Percentiles rank a stretch among this genome's conserved stretches.
Conservation (phyloP, 768 basidiomycete genomes). For the Calvatia gigantea region DNA sequence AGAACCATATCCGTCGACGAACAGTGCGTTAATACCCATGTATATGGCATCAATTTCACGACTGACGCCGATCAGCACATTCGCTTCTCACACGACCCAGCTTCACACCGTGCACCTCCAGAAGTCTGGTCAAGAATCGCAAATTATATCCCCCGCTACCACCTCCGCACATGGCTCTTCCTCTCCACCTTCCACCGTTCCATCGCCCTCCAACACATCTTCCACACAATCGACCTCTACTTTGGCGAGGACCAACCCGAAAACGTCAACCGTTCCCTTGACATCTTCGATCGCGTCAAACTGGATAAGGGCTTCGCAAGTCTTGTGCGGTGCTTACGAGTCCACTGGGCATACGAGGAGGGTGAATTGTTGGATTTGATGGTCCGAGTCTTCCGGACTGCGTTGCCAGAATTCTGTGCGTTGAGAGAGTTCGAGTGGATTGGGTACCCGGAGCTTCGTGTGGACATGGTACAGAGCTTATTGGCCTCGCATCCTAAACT, state of each 20-base stretch:
- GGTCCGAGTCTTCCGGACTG: conserved; percentile 59
- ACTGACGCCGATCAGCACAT: conserved; percentile 32
- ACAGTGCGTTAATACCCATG: conserved; percentile 31
- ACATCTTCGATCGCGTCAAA: conserved; percentile 67
- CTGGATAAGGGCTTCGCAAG: conserved; percentile 58
- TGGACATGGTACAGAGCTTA: conserved; percentile 62
- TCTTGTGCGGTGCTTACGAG: conserved; percentile 51
- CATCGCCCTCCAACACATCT: conserved; percentile 62
- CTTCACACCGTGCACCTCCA: conserved; percentile 56
- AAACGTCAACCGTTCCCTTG: conserved; percentile 55
- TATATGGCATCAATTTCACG: neutral
- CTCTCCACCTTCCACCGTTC: conserved; percentile 62
- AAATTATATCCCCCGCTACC: conserved; percentile 55
- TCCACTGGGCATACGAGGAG: conserved; percentile 71
- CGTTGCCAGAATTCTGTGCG: conserved; percentile 59
- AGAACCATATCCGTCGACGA: conserved; percentile 45
- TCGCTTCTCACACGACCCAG: conserved; percentile 50
- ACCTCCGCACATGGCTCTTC: conserved; percentile 68
- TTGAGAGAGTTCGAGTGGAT: conserved; percentile 71
- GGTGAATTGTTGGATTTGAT: conserved; percentile 64
- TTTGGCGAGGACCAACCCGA: conserved; percentile 60
- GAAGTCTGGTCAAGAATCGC: conserved; percentile 73
- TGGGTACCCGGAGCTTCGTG: conserved; percentile 68
- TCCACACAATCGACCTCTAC: conserved; percentile 65
- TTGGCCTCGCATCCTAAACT: conserved; percentile 51